phyloP scores from a whole-genome alignment of 2,329 filamentous ascomycete species.

The Chaetomiaceae sp. region DNA sequence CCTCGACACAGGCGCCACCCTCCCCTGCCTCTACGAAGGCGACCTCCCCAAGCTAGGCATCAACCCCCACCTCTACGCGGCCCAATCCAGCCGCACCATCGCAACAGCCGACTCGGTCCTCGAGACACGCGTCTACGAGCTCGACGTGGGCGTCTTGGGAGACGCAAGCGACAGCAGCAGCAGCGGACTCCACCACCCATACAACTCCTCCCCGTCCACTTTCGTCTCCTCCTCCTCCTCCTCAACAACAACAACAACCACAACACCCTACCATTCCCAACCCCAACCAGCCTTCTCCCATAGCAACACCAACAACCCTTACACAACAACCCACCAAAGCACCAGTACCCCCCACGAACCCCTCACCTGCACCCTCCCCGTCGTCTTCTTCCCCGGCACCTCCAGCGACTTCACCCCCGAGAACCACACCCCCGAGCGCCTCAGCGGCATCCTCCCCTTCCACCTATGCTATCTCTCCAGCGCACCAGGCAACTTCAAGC shows the following conservation, averaged over 20 bases:
- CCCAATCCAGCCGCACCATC: slow-evolving; percentile 30
- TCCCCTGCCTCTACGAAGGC: slow-evolving; percentile 34
- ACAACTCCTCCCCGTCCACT: too few species aligned
- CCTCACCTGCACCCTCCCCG: slow-evolving; percentile 29
- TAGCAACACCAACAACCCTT: too few species aligned
- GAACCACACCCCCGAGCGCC: slow-evolving; percentile 26
- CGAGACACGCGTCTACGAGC: slow-evolving; percentile 23
- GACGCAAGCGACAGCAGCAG: background rate
- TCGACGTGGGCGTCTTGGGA: slow-evolving; percentile 11
- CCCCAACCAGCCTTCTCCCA: too few species aligned
- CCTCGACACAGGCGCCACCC: slow-evolving; percentile 42
- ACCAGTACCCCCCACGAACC: slow-evolving; percentile 10
- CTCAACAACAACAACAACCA: too few species aligned
- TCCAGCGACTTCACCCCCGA: slow-evolving; percentile 4
- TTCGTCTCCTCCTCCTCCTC: too few species aligned
- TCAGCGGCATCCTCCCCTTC: slow-evolving; percentile 42
- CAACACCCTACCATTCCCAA: background rate
- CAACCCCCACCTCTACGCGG: slow-evolving; percentile 32
- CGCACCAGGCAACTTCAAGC: slow-evolving; percentile 33
- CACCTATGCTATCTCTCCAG: slow-evolving; percentile 38
- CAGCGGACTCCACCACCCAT: background rate
- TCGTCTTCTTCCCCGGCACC: slow-evolving; percentile 23
- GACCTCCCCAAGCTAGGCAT: slow-evolving; percentile 37
- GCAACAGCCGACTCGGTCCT: slow-evolving; percentile 21
- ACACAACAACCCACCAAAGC: background rate